Evolutionary conservation across 495 filamentous ascomycete genomes (phyloP), one percentile per base, ranked within the genome.

Genomic region (Podospora bellae-mahoneyi): DNA sequence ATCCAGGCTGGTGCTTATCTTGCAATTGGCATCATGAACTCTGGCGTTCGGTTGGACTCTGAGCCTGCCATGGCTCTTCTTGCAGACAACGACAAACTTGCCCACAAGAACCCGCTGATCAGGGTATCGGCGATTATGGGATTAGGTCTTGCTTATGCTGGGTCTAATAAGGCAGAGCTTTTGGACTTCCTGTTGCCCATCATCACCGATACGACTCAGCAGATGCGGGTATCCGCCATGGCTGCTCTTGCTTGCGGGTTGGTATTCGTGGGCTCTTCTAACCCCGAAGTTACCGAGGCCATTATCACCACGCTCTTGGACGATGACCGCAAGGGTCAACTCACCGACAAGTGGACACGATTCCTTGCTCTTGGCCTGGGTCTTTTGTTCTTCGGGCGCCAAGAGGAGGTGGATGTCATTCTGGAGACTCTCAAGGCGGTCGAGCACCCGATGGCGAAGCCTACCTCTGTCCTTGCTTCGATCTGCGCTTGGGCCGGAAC

Each of bases 401-500:
- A 99, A 77, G 95, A 99, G 76, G 93, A 98, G 77, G 95, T 97
- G 18, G 95, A 99, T 75, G 93, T 97, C 30, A 90, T 97, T 64
- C 79, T 97, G 20, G 95, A 97, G 78, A 96, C 94, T 0, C 84
- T 99, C 34, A 98, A 97, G 80, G 95, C 91, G 9, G 92, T 97
- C 60, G 92, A 97, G 61, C 93, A 97, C 73, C 94, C 95, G 30
- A 96, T 97, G 89, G 90, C 91, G 20, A 93, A 93, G 79, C 90
- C 94, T 13, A 94, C 93, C 7, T 86, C 90, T 3, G 92, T 97
- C 5, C 87, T 99, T 60, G 92, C 92, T 19, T 94, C 96, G 66
- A 95, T 97, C 59, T 98, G 96, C 73, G 94, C 95, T 30, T 99
- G 94, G 91, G 96, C 95, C 44, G 95, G 95, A 55, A 98, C 95